phyloP scores from a whole-genome alignment of 1,139 yeast genomes.

The Candida sojae region DNA sequence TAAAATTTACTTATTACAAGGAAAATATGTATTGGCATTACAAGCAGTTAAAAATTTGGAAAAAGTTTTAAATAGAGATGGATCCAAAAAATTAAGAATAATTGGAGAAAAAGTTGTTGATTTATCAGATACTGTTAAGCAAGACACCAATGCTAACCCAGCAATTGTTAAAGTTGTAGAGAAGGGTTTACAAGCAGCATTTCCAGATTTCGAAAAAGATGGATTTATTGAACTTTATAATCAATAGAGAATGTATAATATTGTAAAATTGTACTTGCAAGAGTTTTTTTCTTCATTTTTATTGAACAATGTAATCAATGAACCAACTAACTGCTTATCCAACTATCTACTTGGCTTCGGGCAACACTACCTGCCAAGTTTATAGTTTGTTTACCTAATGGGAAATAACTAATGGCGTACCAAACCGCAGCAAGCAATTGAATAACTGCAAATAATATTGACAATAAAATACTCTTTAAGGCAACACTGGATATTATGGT shows the following conservation, averaged over 20 bases:
- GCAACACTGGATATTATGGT: constrained; percentile 51
- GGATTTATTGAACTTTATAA: constrained; percentile 15
- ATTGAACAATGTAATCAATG: too few species aligned
- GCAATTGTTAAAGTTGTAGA: constrained; percentile 50
- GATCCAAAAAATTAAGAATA: constrained; percentile 17
- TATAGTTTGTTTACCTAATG: constrained; percentile 59
- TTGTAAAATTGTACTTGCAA: not conserved
- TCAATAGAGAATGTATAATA: constrained; percentile 11
- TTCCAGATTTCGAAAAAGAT: constrained; percentile 29
- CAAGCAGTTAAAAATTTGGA: constrained; percentile 45
- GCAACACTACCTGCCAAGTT: constrained; percentile 57
- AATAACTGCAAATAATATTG: constrained; percentile 51
- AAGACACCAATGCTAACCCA: constrained; percentile 33
- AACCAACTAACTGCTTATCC: constrained; percentile 39
- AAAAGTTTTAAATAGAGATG: constrained; percentile 22
- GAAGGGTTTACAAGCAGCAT: constrained; percentile 39
- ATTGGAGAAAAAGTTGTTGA: constrained; percentile 28
- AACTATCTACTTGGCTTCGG: constrained; percentile 56
- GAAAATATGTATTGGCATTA: constrained; percentile 49
- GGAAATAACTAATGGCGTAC: constrained; percentile 65
- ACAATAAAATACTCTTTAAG: constrained; percentile 48
- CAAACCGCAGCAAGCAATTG: constrained; percentile 55
- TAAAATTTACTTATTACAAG: constrained; percentile 38
- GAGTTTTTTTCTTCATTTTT: too few species aligned
- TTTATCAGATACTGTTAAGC: constrained; percentile 24